Base-by-base conservation (phyloP, 2,329 filamentous ascomycete genomes). In the Laburnicola sp. region DNA sequence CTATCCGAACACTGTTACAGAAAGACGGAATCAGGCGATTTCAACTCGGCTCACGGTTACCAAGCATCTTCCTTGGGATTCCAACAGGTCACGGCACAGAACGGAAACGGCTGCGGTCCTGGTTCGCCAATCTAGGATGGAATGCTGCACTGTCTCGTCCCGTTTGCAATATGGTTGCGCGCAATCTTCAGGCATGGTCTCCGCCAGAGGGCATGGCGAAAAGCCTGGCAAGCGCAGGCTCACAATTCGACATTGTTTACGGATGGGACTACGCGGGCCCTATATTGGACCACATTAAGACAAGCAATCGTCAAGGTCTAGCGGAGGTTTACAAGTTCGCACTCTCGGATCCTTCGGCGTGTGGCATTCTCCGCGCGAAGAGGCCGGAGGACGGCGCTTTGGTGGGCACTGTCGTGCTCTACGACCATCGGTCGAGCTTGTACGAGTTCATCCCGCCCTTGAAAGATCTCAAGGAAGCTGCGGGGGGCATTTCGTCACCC, bases 121-220 rank as follows among this genome's bases (percentile, higher is more conserved):
- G 92, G 92, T 96, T 97, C 70, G 84, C 86, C n/a, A 89, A 87
- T 58, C 82, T 91, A 40, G 92, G 93, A 10, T 97, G 92, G 92
- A 91, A 95, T 63, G 87, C 82, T 2, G 80, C 82, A 0, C 75
- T 85, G 3, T 84, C 84, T 2, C 79, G 82, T 8, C 77, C 83
- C 0, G 80, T 88, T 0, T 86, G 83, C 62, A 91, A 87, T 68
- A 86, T 95, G 80, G 76, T 86, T 2, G 86, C 94, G 42, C 81
- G 82, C 31, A 87, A 91, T 59, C 75, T 95, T n/a, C 72, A 79
- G 23, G 81, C 79, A 9, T 96, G 91, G 91, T 75, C 79, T 4
- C 84, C 88, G 5, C 90, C 91, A 0, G 86, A 92, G 34, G 89
- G 89, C 0, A 82, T 96, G 60, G 80, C 87, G 1, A 86, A 87